Conservation (phyloP, 371 early-diverging fungal genomes). For the Mortierella sp. region DNA sequence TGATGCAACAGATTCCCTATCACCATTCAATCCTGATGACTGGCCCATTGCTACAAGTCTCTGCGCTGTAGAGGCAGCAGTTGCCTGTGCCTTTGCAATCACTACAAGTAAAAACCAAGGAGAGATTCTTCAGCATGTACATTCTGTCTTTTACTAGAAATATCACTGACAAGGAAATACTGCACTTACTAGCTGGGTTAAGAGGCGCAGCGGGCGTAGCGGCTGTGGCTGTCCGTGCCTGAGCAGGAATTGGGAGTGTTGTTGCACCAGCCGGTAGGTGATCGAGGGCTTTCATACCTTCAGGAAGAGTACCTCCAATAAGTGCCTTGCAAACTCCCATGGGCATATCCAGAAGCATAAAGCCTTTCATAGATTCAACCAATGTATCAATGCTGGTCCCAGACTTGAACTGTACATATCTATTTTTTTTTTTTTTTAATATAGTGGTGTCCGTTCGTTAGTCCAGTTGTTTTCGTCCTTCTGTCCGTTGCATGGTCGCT, state of each 20-base stretch:
- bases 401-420: slow-evolving; percentile 51
- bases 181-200: slow-evolving; percentile 49
- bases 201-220: slow-evolving; percentile 17
- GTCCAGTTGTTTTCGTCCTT: not conserved
- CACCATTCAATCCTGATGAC: slow-evolving; percentile 43
- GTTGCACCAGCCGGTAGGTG: slow-evolving; percentile 54
- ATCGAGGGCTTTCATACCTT: slow-evolving; percentile 80
- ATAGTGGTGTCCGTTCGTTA: slow-evolving; percentile 8
- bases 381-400: slow-evolving; percentile 60
- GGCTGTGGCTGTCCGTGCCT: slow-evolving; percentile 12
- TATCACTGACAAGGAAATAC: not conserved
- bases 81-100: slow-evolving; percentile 59
- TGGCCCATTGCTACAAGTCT: slow-evolving; percentile 53
- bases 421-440: slow-evolving; percentile 9
- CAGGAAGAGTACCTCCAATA: slow-evolving; percentile 82
- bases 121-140: not conserved
- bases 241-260: slow-evolving; percentile 12
- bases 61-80: slow-evolving; percentile 56
- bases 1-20: slow-evolving; percentile 64
- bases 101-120: slow-evolving; percentile 13
- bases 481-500: not conserved
- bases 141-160: not conserved
- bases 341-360: slow-evolving; percentile 77
- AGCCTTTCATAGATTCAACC: slow-evolving; percentile 77
- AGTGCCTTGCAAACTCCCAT: slow-evolving; percentile 76